Evolutionary conservation across 2,329 filamentous ascomycete genomes (phyloP), one percentile per base, ranked within the genome.

Genomic region (Paecilomyces sp.): DNA sequence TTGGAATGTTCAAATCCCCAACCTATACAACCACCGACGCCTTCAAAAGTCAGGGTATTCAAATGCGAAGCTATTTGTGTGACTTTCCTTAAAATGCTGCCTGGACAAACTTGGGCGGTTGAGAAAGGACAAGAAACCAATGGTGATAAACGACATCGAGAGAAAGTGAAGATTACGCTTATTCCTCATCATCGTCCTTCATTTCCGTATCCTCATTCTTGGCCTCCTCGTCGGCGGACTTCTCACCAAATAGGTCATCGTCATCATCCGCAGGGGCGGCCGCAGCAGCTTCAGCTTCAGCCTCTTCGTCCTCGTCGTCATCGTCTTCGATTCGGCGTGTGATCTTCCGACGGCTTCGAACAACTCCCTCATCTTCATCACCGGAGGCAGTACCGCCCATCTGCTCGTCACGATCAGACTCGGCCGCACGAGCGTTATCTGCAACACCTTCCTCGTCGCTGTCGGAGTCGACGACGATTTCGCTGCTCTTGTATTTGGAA

Each of bases 401-500:
- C 28, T 53, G 24, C 51, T 53, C 24, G 22, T 53, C 51, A 24
- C 15, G 11, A 53, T 53, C 51, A n/a, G 51, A 30, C 13, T 24
- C 51, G 4, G n/a, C 51, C 22, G 51, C 15, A 53, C 55, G 62
- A 4, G 66, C 70, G 8, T 63, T 66, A 55, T 61, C 67, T 7
- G 68, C 67, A 18, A 65, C 73, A 51, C 75, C 74, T 28, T 74
- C 79, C 2, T 81, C 81, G 12, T 83, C 84, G 15, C 83, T 85
- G 64, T 90, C 88, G 62, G 88, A 91, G 63, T 93, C 89, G 53
- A 91, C 88, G 30, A 96, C 86, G 63, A 92, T 85, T 75, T 96
- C 92, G 1, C 84, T 87, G 56, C 89, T 92, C 82, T 96, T 96
- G 81, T 85, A 96, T 76, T 96, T 95, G 72, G 74, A 76, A 56